Evolutionary conservation across 1,284 basidiomycete genomes (phyloP), one percentile per base, ranked within the genome.

Genomic region (Bondarzewia mesenterica): DNA sequence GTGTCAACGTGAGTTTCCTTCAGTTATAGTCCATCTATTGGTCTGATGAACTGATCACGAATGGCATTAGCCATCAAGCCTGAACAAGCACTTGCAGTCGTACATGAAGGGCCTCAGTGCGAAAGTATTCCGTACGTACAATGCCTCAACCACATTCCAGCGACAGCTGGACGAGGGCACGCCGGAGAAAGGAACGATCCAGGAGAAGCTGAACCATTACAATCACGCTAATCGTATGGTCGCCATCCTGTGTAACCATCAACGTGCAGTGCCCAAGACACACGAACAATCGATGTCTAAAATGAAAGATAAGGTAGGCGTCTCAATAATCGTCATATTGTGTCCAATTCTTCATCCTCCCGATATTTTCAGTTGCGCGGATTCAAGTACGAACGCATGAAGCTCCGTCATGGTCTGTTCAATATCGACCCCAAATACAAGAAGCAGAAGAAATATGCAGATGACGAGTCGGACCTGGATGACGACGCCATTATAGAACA

Each of bases 61-160:
- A 12, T 35, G 25, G 42, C 7, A 44, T 49, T 60, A 96, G 92
- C 95, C 93, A 1, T 68, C 76, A 2, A 70, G 74, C 2, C 69
- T 98, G 53, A 98, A 98, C 72, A 93, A 93, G 62, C 90, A 96
- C 66, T 74, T 98, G 50, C 80, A 79, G 40, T 80, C 78, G 37
- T 92, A 95, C 65, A 98, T 97, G 93, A 89, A 93, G 57, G 94
- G 94, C 15, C 76, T 98, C 21, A 94, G 93, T 1, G 93, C 93
- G 48, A 98, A 97, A 66, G 93, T 98, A 20, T 98, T 98, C 77
- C 93, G 93, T 91, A 98, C 93, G 49, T 98, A 90, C 71, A 98
- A 98, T 62, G 93, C 93, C 15, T 97, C 93, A 23, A 83, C 82
- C 66, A 95, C 93, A 2, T 95, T 97, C 74, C 91, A 96, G 63